Conservation (phyloP, 306 rosid species). For the Hippophae tibetana region DNA sequence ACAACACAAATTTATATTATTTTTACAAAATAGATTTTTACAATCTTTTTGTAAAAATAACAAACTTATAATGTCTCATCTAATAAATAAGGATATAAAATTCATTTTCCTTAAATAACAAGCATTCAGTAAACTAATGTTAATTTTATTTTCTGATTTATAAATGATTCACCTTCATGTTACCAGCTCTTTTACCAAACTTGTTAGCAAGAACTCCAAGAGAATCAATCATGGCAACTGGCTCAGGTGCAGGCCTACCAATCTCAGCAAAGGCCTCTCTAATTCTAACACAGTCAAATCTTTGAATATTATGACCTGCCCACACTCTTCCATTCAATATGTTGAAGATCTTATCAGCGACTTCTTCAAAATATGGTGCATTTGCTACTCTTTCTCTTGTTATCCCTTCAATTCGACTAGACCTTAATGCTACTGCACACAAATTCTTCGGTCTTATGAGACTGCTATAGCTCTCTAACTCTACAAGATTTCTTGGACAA, state of each 20-base stretch:
- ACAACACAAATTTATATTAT: too few relatives aligned
- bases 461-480: constrained; percentile 66
- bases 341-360: constrained; percentile 63
- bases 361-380: constrained; percentile 76
- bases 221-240: constrained; percentile 69
- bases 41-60: too few relatives aligned
- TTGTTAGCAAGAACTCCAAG: constrained; percentile 48
- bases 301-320: constrained; percentile 87
- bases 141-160: background rate
- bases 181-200: constrained; percentile 92
- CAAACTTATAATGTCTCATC: too few relatives aligned
- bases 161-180: constrained; percentile 66
- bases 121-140: too few relatives aligned
- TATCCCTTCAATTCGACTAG: constrained; percentile 70
- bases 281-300: constrained; percentile 81
- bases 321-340: constrained; percentile 75
- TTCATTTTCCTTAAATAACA: too few relatives aligned
- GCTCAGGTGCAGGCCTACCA: constrained; percentile 53
- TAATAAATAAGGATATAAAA: too few relatives aligned
- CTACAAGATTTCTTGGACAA: constrained; percentile 54
- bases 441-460: constrained; percentile 62
- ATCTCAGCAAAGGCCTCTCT: constrained; percentile 64
- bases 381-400: constrained; percentile 45
- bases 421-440: constrained; percentile 41
- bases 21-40: too few relatives aligned